Percentiles rank a stretch among this genome's conserved stretches.
Conservation (phyloP, 2,329 filamentous ascomycete species). For the Pestalotiopsis sp. region DNA sequence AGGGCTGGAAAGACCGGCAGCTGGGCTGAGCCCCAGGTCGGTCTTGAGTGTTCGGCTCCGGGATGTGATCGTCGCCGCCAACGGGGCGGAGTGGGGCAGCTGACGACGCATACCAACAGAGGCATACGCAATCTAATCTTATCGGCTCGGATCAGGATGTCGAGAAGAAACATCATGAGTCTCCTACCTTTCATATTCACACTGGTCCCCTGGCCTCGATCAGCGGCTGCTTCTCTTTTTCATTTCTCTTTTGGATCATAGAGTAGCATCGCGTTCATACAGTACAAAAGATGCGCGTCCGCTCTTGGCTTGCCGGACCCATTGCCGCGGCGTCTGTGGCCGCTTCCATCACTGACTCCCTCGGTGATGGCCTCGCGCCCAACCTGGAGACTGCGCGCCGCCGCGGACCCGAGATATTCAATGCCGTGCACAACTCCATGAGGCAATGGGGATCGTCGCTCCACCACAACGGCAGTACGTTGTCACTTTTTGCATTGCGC, state of each 20-base stretch:
- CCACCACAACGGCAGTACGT: conserved; percentile 58
- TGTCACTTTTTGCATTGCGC: too few species aligned
- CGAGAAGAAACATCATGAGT: background rate
- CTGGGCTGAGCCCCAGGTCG: background rate
- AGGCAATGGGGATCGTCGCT: conserved; percentile 65
- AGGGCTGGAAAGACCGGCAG: background rate
- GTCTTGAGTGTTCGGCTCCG: conserved; percentile 1
- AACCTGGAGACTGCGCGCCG: conserved; percentile 9
- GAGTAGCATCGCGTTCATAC: background rate
- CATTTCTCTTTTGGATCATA: background rate
- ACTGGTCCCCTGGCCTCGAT: too few species aligned
- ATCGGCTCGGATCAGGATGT: background rate
- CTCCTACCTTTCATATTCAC: background rate
- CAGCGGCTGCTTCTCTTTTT: background rate
- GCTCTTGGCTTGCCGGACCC: conserved; percentile 5
- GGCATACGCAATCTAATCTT: conserved; percentile 13
- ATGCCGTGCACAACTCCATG: conserved; percentile 62
- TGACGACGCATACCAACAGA: conserved; percentile 10
- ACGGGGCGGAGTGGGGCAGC: conserved; percentile 10
- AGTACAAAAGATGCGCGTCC: conserved; percentile 2
- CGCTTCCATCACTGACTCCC: background rate
- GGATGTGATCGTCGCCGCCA: background rate
- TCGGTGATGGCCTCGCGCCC: conserved; percentile 4
- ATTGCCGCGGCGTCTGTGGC: conserved; percentile 8
- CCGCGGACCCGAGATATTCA: conserved; percentile 60